These are phyloP conservation scores for Boletellus deceptivus DNA, from an alignment of 1,284 basidiomycete species.

Conservation along the genomic window DNA sequence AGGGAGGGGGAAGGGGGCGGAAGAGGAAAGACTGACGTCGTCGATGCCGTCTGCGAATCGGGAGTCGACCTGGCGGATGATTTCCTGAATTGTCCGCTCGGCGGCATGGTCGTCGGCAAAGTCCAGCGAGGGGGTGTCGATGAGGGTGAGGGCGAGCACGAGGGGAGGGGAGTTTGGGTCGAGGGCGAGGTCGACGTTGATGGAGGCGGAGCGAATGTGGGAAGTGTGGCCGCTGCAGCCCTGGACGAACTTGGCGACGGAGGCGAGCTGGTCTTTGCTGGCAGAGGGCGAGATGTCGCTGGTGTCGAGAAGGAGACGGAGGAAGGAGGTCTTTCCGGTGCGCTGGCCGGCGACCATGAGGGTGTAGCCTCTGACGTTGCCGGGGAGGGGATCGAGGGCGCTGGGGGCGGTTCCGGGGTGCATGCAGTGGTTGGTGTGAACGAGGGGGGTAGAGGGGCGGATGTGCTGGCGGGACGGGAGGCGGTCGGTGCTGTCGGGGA, in stretches of 20 bases:
- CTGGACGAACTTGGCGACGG: constrained; percentile 75
- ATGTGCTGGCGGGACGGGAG: constrained; percentile 9
- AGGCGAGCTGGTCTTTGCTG: constrained; percentile 66
- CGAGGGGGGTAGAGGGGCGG: constrained; percentile 26
- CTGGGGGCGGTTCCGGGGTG: constrained; percentile 28
- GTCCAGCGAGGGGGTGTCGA: constrained; percentile 78
- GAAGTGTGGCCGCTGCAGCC: constrained; percentile 65
- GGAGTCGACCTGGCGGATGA: constrained; percentile 62
- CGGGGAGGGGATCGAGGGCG: constrained; percentile 24
- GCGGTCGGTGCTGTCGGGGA: constrained; percentile 17
- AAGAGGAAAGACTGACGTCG: constrained; percentile 52
- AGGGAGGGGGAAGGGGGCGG: constrained; percentile 4
- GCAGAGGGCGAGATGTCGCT: constrained; percentile 56
- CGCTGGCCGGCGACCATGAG: constrained; percentile 73
- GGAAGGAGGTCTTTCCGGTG: constrained; percentile 79
- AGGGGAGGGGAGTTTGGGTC: constrained; percentile 43
- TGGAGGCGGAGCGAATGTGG: constrained; percentile 60
- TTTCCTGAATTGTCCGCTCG: constrained; percentile 60
- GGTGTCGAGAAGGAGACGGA: constrained; percentile 75
- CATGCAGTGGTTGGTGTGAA: constrained; percentile 26
- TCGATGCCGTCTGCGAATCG: constrained; percentile 66
- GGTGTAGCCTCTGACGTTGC: constrained; percentile 46
- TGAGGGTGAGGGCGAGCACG: constrained; percentile 61
- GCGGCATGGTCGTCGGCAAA: constrained; percentile 57
- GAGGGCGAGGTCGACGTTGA: constrained; percentile 62